Evolutionary conservation across 345 rosid species (phyloP).

Genomic region (Salix arbutifolia): DNA sequence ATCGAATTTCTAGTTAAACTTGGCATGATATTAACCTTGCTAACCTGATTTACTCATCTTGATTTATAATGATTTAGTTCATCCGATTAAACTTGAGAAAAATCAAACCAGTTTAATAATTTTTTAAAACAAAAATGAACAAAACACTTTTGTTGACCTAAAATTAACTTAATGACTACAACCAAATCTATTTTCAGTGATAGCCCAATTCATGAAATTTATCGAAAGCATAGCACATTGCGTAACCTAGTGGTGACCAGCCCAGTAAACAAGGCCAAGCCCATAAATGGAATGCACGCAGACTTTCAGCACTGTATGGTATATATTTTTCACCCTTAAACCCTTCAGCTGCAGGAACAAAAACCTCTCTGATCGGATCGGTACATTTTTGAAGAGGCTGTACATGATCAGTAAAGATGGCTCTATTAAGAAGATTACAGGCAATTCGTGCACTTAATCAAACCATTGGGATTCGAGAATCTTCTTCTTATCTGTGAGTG

Average conservation of each 20-base stretch:
- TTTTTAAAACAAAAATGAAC: too few relatives aligned
- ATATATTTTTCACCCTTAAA: conserved; percentile 5
- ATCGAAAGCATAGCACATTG: too few relatives aligned
- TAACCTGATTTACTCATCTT: too few relatives aligned
- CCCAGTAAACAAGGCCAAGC: background rate
- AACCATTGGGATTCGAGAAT: conserved; percentile 31
- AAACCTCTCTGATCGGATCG: conserved; percentile 4
- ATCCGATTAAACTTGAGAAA: too few relatives aligned
- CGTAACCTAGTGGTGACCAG: background rate
- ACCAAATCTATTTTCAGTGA: too few relatives aligned
- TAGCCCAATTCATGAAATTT: too few relatives aligned
- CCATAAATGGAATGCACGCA: background rate
- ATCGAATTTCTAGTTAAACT: too few relatives aligned
- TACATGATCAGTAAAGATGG: conserved; percentile 12
- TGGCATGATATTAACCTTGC: too few relatives aligned
- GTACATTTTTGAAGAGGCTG: background rate
- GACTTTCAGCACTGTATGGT: background rate
- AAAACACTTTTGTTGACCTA: too few relatives aligned
- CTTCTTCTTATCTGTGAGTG: conserved; percentile 48
- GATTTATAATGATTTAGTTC: too few relatives aligned
- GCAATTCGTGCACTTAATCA: conserved; percentile 31
- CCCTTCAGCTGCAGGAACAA: conserved; percentile 1
- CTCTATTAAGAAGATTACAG: conserved; percentile 15
- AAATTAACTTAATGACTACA: too few relatives aligned
- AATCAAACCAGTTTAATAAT: too few relatives aligned